A percentile compares a stretch with the other conserved stretches of the same genome.
Evolutionary conservation across 2,329 filamentous ascomycete genomes (phyloP).

Genomic region (Fusarium compactum): DNA sequence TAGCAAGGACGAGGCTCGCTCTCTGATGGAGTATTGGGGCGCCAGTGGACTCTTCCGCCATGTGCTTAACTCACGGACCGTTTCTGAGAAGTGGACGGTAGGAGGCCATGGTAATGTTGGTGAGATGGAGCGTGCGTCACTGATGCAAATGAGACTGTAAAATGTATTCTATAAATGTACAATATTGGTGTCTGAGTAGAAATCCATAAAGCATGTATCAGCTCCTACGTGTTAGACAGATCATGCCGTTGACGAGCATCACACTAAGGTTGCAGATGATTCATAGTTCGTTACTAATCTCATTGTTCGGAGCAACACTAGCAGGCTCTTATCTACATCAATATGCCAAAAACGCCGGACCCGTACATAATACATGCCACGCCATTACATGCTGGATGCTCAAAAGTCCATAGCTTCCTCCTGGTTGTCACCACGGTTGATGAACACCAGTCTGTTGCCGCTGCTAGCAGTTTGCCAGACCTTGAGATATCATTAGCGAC

Average conservation of each 20-base stretch:
- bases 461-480: conserved; percentile 83
- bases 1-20: conserved; percentile 78
- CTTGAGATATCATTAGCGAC: conserved; percentile 62
- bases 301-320: conserved; percentile 31
- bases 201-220: conserved; percentile 26
- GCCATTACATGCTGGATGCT: conserved; percentile 35
- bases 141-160: conserved; percentile 63
- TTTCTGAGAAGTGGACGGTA: conserved; percentile 86
- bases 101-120: conserved; percentile 85
- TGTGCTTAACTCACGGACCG: conserved; percentile 75
- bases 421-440: conserved; percentile 60
- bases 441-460: conserved; percentile 77
- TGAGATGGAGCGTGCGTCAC: conserved; percentile 79
- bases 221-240: neutral
- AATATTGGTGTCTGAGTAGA: conserved; percentile 44
- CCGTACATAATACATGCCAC: conserved; percentile 34
- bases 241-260: neutral
- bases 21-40: conserved; percentile 93
- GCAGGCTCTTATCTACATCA: conserved; percentile 40
- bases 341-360: conserved; percentile 51
- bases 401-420: conserved; percentile 63
- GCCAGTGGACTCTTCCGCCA: conserved; percentile 82
- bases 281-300: neutral
- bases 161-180: conserved; percentile 50
- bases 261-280: neutral